phyloP scores from a whole-genome alignment of 495 filamentous ascomycete genomes.

The Aspergillus steynii region DNA sequence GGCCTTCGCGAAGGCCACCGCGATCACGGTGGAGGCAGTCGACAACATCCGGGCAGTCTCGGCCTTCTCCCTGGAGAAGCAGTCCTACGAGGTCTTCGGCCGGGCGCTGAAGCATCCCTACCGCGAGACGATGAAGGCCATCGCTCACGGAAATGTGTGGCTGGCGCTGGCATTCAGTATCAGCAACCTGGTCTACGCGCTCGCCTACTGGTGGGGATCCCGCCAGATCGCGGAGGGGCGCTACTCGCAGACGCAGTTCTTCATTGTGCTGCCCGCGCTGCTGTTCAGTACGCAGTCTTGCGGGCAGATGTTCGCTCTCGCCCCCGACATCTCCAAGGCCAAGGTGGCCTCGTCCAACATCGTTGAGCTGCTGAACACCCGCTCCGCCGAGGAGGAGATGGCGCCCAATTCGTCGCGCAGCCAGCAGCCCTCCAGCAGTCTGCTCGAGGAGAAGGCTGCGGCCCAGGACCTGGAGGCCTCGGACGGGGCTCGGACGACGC shows the following conservation, averaged over 20 bases:
- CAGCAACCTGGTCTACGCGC: slow-evolving; percentile 57
- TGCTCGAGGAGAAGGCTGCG: slow-evolving; percentile 24
- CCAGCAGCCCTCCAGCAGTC: slow-evolving; percentile 12
- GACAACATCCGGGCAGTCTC: slow-evolving; percentile 53
- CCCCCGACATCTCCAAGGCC: slow-evolving; percentile 61
- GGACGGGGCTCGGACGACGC: slow-evolving; percentile 5
- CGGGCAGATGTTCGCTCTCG: slow-evolving; percentile 65
- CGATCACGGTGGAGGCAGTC: slow-evolving; percentile 52
- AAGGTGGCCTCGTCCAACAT: slow-evolving; percentile 36
- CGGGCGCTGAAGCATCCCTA: slow-evolving; percentile 38
- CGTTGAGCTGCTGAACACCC: slow-evolving; percentile 33
- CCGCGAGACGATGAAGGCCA: slow-evolving; percentile 48
- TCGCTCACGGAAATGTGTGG: slow-evolving; percentile 39
- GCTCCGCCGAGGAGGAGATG: slow-evolving; percentile 32
- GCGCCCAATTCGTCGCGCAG: slow-evolving; percentile 16
- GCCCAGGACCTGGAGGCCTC: slow-evolving; percentile 25
- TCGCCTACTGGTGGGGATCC: slow-evolving; percentile 70
- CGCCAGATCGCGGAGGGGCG: slow-evolving; percentile 54
- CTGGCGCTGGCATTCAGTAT: slow-evolving; percentile 43
- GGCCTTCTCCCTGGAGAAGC: slow-evolving; percentile 47
- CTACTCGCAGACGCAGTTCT: slow-evolving; percentile 62
- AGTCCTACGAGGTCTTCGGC: slow-evolving; percentile 38
- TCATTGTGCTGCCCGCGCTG: slow-evolving; percentile 62
- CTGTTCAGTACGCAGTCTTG: slow-evolving; percentile 62
- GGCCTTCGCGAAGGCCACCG: slow-evolving; percentile 49